Conservation (phyloP, 208 protist species). For the Borovskyia barvae region DNA sequence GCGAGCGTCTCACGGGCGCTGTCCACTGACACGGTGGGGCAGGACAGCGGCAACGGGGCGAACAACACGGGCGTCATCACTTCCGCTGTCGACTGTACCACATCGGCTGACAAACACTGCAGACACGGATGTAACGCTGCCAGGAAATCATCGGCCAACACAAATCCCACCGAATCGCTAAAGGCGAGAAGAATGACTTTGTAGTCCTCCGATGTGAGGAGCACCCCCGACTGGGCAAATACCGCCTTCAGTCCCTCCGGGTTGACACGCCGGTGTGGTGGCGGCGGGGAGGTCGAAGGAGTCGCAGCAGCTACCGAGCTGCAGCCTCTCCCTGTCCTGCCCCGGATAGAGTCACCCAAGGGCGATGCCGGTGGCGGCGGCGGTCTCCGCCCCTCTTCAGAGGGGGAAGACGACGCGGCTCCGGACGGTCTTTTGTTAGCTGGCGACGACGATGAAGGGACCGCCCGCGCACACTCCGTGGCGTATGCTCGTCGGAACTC, state of each 20-base stretch:
- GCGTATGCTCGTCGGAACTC: constrained; percentile 40
- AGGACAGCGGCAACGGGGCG: constrained; percentile 1
- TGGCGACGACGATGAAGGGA: not conserved
- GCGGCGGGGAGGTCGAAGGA: not conserved
- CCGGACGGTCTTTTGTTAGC: not conserved
- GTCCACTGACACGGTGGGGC: constrained; percentile 19
- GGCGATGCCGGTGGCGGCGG: no score
- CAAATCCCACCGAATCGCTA: constrained; percentile 75
- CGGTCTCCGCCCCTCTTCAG: not conserved
- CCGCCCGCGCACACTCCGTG: constrained; percentile 29
- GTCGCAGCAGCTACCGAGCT: no score
- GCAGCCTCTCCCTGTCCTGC: no score
- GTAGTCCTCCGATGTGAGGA: constrained; percentile 59
- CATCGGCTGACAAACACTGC: not conserved
- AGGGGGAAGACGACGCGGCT: not conserved
- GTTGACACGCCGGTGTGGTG: constrained; percentile 43
- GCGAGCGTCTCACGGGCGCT: constrained; percentile 25
- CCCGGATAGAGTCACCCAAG: no score
- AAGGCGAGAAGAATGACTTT: constrained; percentile 48
- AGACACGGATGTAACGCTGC: constrained; percentile 21
- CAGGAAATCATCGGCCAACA: constrained; percentile 46
- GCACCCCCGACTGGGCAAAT: constrained; percentile 49
- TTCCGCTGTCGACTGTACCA: not conserved
- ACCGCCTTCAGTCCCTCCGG: constrained; percentile 67
- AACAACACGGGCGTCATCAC: constrained; percentile 10